phyloP scores from a whole-genome alignment of 495 filamentous ascomycete genomes.

The Penicillium alfredii region DNA sequence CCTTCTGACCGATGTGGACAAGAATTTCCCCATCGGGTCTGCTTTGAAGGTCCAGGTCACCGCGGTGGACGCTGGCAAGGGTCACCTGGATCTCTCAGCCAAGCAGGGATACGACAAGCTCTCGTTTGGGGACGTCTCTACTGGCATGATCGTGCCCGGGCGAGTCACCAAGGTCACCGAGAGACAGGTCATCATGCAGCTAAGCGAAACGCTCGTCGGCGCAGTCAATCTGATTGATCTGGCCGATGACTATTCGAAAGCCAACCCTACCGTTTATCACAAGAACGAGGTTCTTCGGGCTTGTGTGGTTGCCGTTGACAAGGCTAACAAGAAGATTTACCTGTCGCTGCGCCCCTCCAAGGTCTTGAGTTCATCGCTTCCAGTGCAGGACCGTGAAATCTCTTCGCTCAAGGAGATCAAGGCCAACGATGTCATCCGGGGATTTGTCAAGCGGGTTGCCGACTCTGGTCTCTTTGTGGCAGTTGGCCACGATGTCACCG shows the following conservation, averaged over 20 bases:
- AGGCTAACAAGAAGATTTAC: conserved; percentile 71
- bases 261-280: conserved; percentile 58
- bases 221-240: conserved; percentile 72
- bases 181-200: conserved; percentile 72
- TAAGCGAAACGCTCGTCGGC: conserved; percentile 69
- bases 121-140: conserved; percentile 60
- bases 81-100: conserved; percentile 76
- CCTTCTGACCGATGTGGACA: conserved; percentile 63
- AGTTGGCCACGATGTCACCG: conserved; percentile 72
- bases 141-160: conserved; percentile 73
- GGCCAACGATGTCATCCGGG: conserved; percentile 73
- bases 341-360: conserved; percentile 83
- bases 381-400: conserved; percentile 78
- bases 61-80: conserved; percentile 63
- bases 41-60: conserved; percentile 74
- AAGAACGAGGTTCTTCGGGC: conserved; percentile 85
- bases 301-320: conserved; percentile 73
- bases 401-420: conserved; percentile 61
- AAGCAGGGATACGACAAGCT: conserved; percentile 51
- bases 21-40: conserved; percentile 82
- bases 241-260: conserved; percentile 74
- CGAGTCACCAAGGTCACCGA: conserved; percentile 84
- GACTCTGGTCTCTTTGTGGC: conserved; percentile 82
- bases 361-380: conserved; percentile 77
- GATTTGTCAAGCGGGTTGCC: conserved; percentile 80